A percentile compares a stretch with the other conserved stretches of the same genome.
Evolutionary conservation across 495 filamentous ascomycete species (phyloP).

Genomic region (Aspergillus egyptiacus): DNA sequence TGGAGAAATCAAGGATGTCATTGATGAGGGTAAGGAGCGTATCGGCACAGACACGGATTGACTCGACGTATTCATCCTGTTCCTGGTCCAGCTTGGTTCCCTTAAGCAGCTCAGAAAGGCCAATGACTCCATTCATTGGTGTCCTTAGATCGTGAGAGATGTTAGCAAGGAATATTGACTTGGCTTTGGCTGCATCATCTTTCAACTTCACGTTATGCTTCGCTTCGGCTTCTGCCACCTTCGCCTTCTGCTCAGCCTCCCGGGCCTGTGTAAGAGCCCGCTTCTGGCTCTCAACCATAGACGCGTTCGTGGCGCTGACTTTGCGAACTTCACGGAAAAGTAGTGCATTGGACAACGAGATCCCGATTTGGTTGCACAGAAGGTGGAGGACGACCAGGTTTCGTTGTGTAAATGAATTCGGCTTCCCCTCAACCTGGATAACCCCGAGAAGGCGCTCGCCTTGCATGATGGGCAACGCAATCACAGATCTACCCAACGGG

Average conservation of each 20-base stretch:
- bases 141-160: slow-evolving; percentile 84
- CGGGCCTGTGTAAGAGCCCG: slow-evolving; percentile 71
- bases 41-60: slow-evolving; percentile 84
- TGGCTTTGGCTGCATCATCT: slow-evolving; percentile 85
- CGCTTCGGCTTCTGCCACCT: slow-evolving; percentile 73
- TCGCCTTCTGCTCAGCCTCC: slow-evolving; percentile 76
- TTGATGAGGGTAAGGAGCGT: slow-evolving; percentile 91
- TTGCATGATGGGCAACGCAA: slow-evolving; percentile 80
- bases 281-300: slow-evolving; percentile 86
- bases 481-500: slow-evolving; percentile 68
- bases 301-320: slow-evolving; percentile 71
- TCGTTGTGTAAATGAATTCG: slow-evolving; percentile 80
- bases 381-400: slow-evolving; percentile 81
- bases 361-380: slow-evolving; percentile 82
- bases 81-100: slow-evolving; percentile 70
- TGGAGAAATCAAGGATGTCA: slow-evolving; percentile 89
- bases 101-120: slow-evolving; percentile 80
- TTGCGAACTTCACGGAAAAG: slow-evolving; percentile 76
- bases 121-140: slow-evolving; percentile 84
- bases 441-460: slow-evolving; percentile 72
- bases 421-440: slow-evolving; percentile 78
- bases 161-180: slow-evolving; percentile 89
- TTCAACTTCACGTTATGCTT: slow-evolving; percentile 83
- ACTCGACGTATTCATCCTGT: slow-evolving; percentile 87
- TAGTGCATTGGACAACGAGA: slow-evolving; percentile 80